Base-by-base conservation (phyloP, 768 basidiomycete species). In the Strobilomyces dryophilus region DNA sequence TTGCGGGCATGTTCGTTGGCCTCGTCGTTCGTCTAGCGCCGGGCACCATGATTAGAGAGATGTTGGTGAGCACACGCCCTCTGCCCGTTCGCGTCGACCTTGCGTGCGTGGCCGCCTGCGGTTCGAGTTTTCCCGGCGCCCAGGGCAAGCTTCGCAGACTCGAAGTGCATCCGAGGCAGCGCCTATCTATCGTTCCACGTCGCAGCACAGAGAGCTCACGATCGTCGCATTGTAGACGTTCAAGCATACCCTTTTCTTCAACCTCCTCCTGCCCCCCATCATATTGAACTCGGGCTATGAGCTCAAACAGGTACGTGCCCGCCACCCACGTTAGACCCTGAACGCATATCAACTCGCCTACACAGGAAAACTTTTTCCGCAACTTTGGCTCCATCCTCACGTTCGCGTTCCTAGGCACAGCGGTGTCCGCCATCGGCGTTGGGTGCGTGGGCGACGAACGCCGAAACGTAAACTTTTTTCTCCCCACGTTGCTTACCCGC, bases 201-300 rank as follows among this genome's bases (percentile, higher is more conserved):
- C 27, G 27, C 1, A 11, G 8, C 10, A 7, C 36, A 8, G 31
- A 24, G 39, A 8, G 41, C 61, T 66, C 18, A 47, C 46, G n/a
- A 57, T 52, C 57, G 10, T 56, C 55, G 42, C 17, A 35, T 35
- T 49, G 3, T 63, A 95, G 94, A 94, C 91, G 9, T 95, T 95
- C 79, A 92, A 90, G 68, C 92, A 95, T 66, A 98, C 95, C 3
- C 77, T 98, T 46, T 95, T 99, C 77, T 97, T 98, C 78, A 98
- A 99, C 70, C 79, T 98, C 20, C 77, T 99, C n/a, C 81, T 98
- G 5, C 97, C 95, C 6, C 97, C 97, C 1, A 99, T 99, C 68
- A 99, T 99, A 66, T 75, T 99, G 37, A 97, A 95, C 71, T 97
- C 94, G 2, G 97, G 97, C 7, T 99, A 97, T 68, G 94, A 97